Evolutionary conservation across 257 asterid species (phyloP).

Genomic region (Ballota nigra): DNA sequence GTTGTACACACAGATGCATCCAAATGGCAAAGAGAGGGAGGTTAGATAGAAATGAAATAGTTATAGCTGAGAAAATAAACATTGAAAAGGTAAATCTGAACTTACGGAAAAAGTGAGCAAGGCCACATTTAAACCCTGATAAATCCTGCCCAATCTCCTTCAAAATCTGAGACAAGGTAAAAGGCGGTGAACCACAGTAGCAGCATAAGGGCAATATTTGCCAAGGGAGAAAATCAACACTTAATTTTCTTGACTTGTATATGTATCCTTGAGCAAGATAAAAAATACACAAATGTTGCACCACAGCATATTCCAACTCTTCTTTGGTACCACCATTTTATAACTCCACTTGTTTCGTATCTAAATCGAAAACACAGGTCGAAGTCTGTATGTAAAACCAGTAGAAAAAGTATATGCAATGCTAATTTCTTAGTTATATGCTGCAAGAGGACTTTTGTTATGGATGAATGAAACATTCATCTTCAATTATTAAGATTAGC

Average conservation of each 20-base stretch:
- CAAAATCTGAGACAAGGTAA: constrained; percentile 51
- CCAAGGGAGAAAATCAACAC: neutral
- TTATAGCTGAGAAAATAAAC: neutral
- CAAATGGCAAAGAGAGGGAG: neutral
- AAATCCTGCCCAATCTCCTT: constrained; percentile 87
- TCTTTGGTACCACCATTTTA: neutral
- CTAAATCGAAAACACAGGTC: no score
- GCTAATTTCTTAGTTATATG: neutral
- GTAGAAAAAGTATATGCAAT: neutral
- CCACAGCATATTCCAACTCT: neutral
- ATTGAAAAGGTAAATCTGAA: neutral
- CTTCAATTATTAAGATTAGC: neutral
- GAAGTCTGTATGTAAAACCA: neutral
- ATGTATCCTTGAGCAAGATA: constrained; percentile 2
- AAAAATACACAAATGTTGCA: neutral
- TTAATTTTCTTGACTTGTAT: neutral
- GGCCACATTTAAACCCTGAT: constrained; percentile 81
- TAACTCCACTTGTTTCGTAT: neutral
- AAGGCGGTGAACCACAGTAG: constrained; percentile 21
- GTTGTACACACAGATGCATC: constrained; percentile 33
- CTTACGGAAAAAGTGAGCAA: constrained; percentile 90
- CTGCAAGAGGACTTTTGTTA: neutral
- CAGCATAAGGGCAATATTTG: neutral
- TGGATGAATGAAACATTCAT: neutral
- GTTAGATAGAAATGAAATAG: neutral